Base-by-base conservation (phyloP, 1,284 basidiomycete genomes). In the Marasmius oreades region DNA sequence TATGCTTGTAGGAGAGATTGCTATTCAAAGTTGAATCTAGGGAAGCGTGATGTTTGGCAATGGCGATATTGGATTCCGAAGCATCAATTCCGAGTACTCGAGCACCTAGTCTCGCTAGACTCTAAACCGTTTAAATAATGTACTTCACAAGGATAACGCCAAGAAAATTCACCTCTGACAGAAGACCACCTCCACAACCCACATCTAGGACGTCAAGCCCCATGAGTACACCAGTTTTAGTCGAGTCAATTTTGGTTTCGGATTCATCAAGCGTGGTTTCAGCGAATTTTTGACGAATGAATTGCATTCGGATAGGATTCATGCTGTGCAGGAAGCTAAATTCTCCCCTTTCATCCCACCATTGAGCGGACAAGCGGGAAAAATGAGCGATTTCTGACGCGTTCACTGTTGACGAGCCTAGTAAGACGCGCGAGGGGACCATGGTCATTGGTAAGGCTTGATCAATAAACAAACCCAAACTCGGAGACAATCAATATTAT, bases 301-400 rank as follows among this genome's bases (percentile, higher is more conserved):
- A 98, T 56, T 86, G 83, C 64, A 95, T 83, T 34, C 97, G 80
- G 11, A 89, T 81, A 0, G 94, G 93, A 72, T 99, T 99, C 96
- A 99, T 98, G 65, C 86, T 85, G 70, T 99, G 97, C 33, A 99
- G 75, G 37, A 96, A 77, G 2, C 78, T 82, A 67, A 98, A 97
- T 70, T 98, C 95, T 63, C 96, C 95, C 28, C 79, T 79, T 67
- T 97, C 93, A 70, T 98, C 88, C 97, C 97, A 99, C 97, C 97
- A 99, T 67, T 91, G 81, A 23, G 91, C 87, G 0, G 94, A 94
- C 1, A 99, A 84, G 34, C 83, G 81, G 3, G 95, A 95, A 71
- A 99, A 99, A 70, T 95, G 93, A 0, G 90, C 87, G 53, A 99
- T 91, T 71, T 98, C 95, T 53, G 80, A 80, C 1, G 79, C 67